Percentiles rank a stretch among this genome's conserved stretches.
Conservation (phyloP, 176 grass and related monocot species). For the Zoysia pacifica region DNA sequence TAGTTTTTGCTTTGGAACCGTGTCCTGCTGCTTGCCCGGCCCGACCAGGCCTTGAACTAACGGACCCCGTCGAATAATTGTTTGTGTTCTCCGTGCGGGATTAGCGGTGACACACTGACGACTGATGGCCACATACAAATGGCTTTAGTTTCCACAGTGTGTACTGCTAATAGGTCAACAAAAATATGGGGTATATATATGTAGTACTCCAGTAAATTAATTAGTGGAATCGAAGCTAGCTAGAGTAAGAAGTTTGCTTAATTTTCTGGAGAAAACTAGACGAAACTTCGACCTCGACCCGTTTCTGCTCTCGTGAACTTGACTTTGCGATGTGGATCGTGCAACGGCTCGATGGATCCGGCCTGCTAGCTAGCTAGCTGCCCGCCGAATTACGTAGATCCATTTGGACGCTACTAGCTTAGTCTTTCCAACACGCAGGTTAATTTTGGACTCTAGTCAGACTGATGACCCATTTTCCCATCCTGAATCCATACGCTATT, state of each 20-base stretch:
- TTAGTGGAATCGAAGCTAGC: too few relatives aligned
- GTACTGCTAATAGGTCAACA: neutral
- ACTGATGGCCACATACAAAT: neutral
- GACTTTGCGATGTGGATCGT: conserved; percentile 18
- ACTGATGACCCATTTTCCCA: neutral
- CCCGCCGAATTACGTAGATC: neutral
- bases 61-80: neutral
- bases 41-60: neutral
- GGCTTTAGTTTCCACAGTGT: neutral
- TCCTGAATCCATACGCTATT: neutral
- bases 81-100: neutral
- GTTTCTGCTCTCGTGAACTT: neutral
- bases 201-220: too few relatives aligned
- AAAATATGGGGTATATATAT: neutral
- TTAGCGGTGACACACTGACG: neutral
- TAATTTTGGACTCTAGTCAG: neutral
- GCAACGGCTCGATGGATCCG: neutral
- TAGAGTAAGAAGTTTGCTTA: too few relatives aligned
- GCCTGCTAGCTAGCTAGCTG: neutral
- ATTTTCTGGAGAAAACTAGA: neutral
- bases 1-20: neutral
- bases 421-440: neutral
- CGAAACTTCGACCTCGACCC: too few relatives aligned
- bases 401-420: conserved; percentile 1
- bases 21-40: neutral